phyloP scores from a whole-genome alignment of 2,329 filamentous ascomycete genomes.

The Microcyclospora tardicrescens region DNA sequence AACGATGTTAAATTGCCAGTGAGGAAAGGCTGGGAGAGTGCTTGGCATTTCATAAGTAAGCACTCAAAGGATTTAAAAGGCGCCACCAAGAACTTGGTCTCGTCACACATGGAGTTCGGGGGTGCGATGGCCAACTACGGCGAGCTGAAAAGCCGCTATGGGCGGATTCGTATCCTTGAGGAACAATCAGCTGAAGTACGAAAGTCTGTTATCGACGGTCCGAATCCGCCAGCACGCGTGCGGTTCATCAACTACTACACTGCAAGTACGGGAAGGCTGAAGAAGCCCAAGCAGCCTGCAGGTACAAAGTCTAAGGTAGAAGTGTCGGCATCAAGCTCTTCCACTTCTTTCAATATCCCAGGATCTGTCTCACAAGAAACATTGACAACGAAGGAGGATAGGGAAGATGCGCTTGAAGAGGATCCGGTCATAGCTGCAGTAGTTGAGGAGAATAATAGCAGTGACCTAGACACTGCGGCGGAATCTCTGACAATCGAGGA shows the following conservation, averaged over 20 bases:
- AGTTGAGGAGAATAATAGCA: conserved; percentile 4
- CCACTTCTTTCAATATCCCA: not conserved
- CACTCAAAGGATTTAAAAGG: conserved; percentile 59
- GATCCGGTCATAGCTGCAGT: conserved; percentile 2
- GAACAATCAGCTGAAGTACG: conserved; percentile 45
- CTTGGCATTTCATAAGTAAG: conserved; percentile 69
- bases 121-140: conserved; percentile 65
- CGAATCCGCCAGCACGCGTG: conserved; percentile 37
- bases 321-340: not conserved
- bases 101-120: conserved; percentile 74
- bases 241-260: conserved; percentile 88
- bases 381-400: not conserved
- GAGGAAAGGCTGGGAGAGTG: conserved; percentile 52
- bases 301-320: not conserved
- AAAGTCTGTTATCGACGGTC: conserved; percentile 20
- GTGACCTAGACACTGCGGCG: conserved; percentile 11
- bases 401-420: not conserved
- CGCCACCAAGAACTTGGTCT: conserved; percentile 60
- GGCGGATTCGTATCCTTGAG: conserved; percentile 56
- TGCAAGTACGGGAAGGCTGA: conserved; percentile 61
- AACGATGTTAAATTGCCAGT: conserved; percentile 62
- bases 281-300: conserved; percentile 25
- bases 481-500: conserved; percentile 9
- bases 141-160: conserved; percentile 57
- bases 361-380: not conserved